Percentiles rank a stretch among this genome's conserved stretches.
These are phyloP conservation scores for Kandelia obovata DNA, from an alignment of 345 rosid species.

Conservation along the genomic window DNA sequence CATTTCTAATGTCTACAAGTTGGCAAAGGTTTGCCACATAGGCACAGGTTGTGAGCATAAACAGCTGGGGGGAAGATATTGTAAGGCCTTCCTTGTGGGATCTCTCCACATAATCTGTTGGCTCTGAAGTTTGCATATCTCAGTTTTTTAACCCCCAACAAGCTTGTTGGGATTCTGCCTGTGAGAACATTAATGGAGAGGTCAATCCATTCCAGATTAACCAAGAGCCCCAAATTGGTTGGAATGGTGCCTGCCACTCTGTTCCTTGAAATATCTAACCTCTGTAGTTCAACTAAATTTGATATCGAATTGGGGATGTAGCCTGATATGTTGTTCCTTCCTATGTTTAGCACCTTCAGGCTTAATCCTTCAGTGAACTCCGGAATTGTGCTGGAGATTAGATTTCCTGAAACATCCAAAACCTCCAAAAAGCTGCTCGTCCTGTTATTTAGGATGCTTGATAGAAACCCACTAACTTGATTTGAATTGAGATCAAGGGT, in stretches of 20 bases:
- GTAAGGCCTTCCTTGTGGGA: conserved; percentile 87
- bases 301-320: conserved; percentile 72
- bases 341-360: conserved; percentile 63
- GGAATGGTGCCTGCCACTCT: conserved; percentile 68
- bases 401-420: conserved; percentile 61
- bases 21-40: conserved; percentile 87
- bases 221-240: conserved; percentile 46
- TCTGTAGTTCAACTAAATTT: conserved; percentile 60
- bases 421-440: conserved; percentile 71
- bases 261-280: conserved; percentile 73
- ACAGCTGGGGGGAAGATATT: conserved; percentile 73
- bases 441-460: conserved; percentile 58
- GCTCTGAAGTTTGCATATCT: conserved; percentile 82
- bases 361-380: conserved; percentile 57
- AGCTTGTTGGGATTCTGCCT: conserved; percentile 69
- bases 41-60: conserved; percentile 83
- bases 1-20: conserved; percentile 51
- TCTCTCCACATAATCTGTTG: conserved; percentile 78
- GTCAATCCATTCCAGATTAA: conserved; percentile 72
- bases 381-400: conserved; percentile 61
- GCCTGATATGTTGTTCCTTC: conserved; percentile 71
- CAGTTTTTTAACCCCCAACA: conserved; percentile 47
- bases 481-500: conserved; percentile 64
- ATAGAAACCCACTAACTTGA: conserved; percentile 60
- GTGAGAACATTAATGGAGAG: conserved; percentile 61